Percentiles rank a stretch among this genome's conserved stretches.
These are phyloP conservation scores for Polygonum aviculare DNA, from an alignment of 148 eudicot genomes.

Conservation along the genomic window DNA sequence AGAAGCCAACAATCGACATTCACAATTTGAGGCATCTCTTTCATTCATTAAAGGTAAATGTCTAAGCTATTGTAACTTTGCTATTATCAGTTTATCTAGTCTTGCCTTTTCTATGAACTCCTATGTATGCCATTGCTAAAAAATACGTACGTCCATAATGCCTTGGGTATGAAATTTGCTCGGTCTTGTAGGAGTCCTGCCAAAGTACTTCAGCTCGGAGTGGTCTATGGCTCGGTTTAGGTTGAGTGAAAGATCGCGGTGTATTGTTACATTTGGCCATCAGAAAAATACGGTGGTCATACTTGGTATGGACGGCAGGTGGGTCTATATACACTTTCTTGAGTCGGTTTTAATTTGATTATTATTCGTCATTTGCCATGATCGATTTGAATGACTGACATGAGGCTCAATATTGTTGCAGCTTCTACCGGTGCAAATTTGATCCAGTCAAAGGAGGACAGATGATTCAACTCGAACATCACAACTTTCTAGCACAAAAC, in stretches of 20 bases:
- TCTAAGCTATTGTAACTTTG: background rate
- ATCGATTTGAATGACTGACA: too few species aligned
- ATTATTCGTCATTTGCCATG: too few species aligned
- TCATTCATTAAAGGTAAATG: constrained; percentile 64
- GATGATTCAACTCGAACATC: too few species aligned
- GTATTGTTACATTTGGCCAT: constrained; percentile 78
- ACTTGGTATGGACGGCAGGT: constrained; percentile 88
- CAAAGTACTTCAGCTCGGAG: constrained; percentile 78
- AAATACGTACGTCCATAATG: background rate
- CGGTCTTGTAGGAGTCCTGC: constrained; percentile 58
- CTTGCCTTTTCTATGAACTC: background rate
- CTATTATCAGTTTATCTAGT: background rate
- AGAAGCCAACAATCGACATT: constrained; percentile 32
- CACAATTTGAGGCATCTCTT: constrained; percentile 47
- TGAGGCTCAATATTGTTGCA: too few species aligned
- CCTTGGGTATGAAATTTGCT: background rate
- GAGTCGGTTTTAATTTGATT: too few species aligned
- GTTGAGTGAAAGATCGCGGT: constrained; percentile 61
- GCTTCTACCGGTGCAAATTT: too few species aligned
- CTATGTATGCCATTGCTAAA: background rate
- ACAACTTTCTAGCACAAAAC: too few species aligned
- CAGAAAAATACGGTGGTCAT: constrained; percentile 72
- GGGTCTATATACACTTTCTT: constrained; percentile 10
- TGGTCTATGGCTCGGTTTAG: constrained; percentile 86
- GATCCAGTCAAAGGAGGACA: too few species aligned